Evolutionary conservation across 2,329 filamentous ascomycete genomes (phyloP), one percentile per base, ranked within the genome.

Genomic region (Penicillium corylophilum): DNA sequence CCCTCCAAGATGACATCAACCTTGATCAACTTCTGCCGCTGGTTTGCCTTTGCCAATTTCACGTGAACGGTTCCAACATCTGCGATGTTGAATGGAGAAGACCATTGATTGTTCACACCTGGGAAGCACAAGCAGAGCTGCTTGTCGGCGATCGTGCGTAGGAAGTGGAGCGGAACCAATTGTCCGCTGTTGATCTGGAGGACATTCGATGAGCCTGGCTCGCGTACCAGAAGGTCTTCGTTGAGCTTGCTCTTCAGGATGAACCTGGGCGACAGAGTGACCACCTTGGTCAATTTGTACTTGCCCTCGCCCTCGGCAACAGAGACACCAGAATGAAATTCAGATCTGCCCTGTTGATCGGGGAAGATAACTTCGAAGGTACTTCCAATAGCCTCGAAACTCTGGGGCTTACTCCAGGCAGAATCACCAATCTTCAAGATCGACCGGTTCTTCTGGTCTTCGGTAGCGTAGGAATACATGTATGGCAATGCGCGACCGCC

Each of bases 311-410:
- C 94, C 51, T 95, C 88, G 51, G 89, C 85, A 26, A 99, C 87
- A 1, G 87, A 93, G 44, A 99, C 85, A 42, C 94, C 94, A 6
- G 95, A 81, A 64, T 97, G 91, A 64, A 97, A 92, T 70, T 99
- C 94, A 2, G 86, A 86, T 56, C 82, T 78, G 39, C 83, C 86
- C 38, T 81, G 82, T 2, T 82, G 74, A 0, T 91, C 90, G 44
- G 88, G 87, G 29, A 99, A 79, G 29, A 94, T 83, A 31, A 96
- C 89, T 62, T 96, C 92, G 15, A 90, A 87, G 0, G 88, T 91
- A 64, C 93, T 97, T 28, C 94, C 94, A 58, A 99, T 94, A 18
- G 94, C 94, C 67, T 99, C 95, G 64, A 99, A 96, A 80, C 90
- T 96, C 69, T 97, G 93, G 0, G 93, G 90, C 68, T 94, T 96